phyloP scores from a whole-genome alignment of 257 asterid species.

The Gentiana straminea region DNA sequence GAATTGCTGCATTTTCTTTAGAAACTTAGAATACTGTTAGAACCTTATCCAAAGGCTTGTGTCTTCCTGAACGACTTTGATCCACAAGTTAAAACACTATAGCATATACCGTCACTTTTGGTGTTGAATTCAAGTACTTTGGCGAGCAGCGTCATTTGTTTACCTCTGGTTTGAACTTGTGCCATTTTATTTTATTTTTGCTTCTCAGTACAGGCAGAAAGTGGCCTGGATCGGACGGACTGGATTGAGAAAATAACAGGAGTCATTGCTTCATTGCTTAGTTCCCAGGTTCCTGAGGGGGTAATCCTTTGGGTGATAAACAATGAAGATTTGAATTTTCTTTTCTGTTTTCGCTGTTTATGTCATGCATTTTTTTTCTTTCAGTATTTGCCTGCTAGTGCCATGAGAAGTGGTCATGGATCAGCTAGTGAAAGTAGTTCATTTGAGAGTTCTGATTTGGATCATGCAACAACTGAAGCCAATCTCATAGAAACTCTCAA shows the following conservation, averaged over 20 bases:
- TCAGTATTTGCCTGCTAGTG: conserved; percentile 74
- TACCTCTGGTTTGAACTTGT: background rate
- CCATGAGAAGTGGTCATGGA: conserved; percentile 86
- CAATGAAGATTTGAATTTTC: conserved; percentile 3
- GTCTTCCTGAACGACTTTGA: no score
- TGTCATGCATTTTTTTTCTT: no score
- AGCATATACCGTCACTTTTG: no score
- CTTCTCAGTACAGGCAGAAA: conserved; percentile 82
- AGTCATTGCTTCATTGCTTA: conserved; percentile 90
- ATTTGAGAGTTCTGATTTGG: conserved; percentile 82
- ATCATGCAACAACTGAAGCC: conserved; percentile 73
- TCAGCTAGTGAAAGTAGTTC: conserved; percentile 99
- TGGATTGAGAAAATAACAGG: conserved; percentile 99
- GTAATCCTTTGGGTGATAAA: conserved; percentile 24
- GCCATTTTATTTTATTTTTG: conserved; percentile 18
- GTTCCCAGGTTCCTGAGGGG: conserved; percentile 96
- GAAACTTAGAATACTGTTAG: background rate
- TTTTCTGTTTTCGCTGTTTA: conserved; percentile 2
- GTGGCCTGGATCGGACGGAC: conserved; percentile 97
- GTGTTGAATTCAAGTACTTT: no score
- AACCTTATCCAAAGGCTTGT: background rate
- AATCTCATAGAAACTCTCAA: conserved; percentile 41
- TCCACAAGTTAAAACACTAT: no score
- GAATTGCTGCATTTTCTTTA: conserved; percentile 9
- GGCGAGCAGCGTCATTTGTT: no score